Conservation (phyloP, 441 rosid species). For the Omphalea diandra region DNA sequence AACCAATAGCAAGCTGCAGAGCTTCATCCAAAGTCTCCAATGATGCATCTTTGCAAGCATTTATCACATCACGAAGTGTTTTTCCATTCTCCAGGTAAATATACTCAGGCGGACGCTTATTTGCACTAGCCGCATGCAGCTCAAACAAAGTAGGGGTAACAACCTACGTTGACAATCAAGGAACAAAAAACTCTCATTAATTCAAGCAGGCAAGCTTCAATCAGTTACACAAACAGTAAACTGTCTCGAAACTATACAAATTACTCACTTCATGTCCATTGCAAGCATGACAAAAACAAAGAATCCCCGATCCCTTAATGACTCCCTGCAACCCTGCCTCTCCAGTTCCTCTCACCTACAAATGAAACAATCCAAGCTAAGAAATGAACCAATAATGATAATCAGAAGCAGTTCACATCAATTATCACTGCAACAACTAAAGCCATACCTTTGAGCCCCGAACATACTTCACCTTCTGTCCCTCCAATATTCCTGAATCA, state of each 20-base stretch:
- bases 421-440: not conserved
- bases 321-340: conserved; percentile 57
- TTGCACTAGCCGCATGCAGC: conserved; percentile 80
- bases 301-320: conserved; percentile 57
- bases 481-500: conserved; percentile 78
- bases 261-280: conserved; percentile 56
- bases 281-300: conserved; percentile 72
- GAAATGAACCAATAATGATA: not conserved
- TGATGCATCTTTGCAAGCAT: conserved; percentile 62
- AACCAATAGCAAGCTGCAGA: conserved; percentile 47
- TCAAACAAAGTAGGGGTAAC: conserved; percentile 58
- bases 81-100: conserved; percentile 70
- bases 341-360: conserved; percentile 48
- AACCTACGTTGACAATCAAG: conserved; percentile 41
- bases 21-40: conserved; percentile 58
- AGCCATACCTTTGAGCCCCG: conserved; percentile 59
- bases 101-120: conserved; percentile 85
- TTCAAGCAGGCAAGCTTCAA: conserved; percentile 5
- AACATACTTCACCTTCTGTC: conserved; percentile 54
- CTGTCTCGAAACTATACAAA: conserved; percentile 5
- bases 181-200: conserved; percentile 11
- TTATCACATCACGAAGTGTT: conserved; percentile 82
- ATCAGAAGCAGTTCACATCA: not conserved
- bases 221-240: not conserved
- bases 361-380: conserved; percentile 13